Evolutionary conservation across 2,329 filamentous ascomycete species (phyloP), one percentile per base, ranked within the genome.

Genomic region (Colletotrichum gigasporum): DNA sequence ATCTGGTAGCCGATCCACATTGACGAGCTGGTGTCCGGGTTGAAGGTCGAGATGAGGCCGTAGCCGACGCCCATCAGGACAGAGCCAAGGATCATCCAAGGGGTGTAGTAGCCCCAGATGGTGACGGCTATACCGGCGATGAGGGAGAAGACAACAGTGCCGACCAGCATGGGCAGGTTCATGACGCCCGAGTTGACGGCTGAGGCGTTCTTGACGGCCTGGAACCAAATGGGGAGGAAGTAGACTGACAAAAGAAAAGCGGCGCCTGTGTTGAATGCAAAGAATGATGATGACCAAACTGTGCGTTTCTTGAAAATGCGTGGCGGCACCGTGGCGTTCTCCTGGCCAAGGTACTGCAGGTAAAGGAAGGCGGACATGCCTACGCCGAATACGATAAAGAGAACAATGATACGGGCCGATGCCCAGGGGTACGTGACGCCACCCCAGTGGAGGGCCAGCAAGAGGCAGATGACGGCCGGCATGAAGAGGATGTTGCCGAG

Each of bases 391-490:
- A 82, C 80, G 7, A 81, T 75, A 52, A 88, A 81, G 20, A 87
- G 74, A 2, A 81, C 82, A 35, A 87, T 82, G 47, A 87, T 78
- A n/a, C 74, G 76, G 8, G 79, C 73, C 71, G 77, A 79, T 59
- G 71, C 75, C 86, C 85, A 89, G 2, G 84, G 48, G 57, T 84
- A 82, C 16, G 80, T 72, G 28, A 80, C 75, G 7, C 79, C 80
- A 24, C 80, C 80, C 81, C 81, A 85, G 62, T 85, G 82, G 5
- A 86, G 73, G n/a, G 82, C 82, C 0, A 86, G 73, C 0, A 85
- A 69, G 16, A 84, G 74, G 65, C 80, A 85, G 18, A 84, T 71
- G 7, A 83, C 74, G 12, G 78, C 70, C 0, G 74, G 74, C 68
- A 74, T 58, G 28, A 78, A 75, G 4, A 78, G 67, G 12, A 64